These are phyloP conservation scores for Elongisporangium undulatum DNA, from an alignment of 352 stramenopile genomes.

Conservation along the genomic window DNA sequence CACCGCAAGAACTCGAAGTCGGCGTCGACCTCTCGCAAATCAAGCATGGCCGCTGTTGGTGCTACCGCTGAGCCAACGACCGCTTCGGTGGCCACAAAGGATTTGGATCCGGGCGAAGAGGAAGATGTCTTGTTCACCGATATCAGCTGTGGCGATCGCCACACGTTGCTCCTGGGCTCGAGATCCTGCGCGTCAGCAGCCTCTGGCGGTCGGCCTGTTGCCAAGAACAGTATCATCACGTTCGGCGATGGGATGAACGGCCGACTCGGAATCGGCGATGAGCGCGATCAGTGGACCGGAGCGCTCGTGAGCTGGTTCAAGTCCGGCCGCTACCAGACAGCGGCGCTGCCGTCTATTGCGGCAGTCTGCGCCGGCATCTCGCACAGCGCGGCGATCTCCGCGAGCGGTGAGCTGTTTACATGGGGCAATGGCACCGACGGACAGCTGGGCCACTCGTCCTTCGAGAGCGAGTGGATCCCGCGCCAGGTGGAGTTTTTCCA, in stretches of 20 bases:
- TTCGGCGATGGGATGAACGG: constrained; percentile 74
- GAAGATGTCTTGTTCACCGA: constrained; percentile 49
- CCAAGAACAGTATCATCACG: constrained; percentile 41
- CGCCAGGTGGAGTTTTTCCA: constrained; percentile 47
- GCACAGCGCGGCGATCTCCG: constrained; percentile 48
- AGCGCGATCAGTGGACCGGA: constrained; percentile 38
- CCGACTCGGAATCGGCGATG: constrained; percentile 46
- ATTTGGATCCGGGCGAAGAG: constrained; percentile 10
- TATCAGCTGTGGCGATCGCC: constrained; percentile 63
- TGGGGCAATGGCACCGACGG: constrained; percentile 59
- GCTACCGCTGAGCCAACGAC: background rate
- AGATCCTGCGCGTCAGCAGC: constrained; percentile 1
- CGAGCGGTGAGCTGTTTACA: constrained; percentile 52
- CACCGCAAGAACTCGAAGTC: background rate
- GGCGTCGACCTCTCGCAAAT: background rate
- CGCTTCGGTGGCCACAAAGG: background rate
- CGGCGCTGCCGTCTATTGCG: constrained; percentile 25
- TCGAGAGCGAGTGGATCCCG: constrained; percentile 57
- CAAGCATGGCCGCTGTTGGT: background rate
- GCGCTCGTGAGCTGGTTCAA: constrained; percentile 35
- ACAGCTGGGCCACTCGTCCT: constrained; percentile 43
- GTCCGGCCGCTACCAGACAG: background rate
- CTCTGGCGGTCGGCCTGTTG: constrained; percentile 3
- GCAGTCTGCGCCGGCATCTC: constrained; percentile 35
- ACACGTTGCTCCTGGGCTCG: constrained; percentile 41